phyloP scores from a whole-genome alignment of 1,284 basidiomycete genomes.

The Sanghuangporus baumii region DNA sequence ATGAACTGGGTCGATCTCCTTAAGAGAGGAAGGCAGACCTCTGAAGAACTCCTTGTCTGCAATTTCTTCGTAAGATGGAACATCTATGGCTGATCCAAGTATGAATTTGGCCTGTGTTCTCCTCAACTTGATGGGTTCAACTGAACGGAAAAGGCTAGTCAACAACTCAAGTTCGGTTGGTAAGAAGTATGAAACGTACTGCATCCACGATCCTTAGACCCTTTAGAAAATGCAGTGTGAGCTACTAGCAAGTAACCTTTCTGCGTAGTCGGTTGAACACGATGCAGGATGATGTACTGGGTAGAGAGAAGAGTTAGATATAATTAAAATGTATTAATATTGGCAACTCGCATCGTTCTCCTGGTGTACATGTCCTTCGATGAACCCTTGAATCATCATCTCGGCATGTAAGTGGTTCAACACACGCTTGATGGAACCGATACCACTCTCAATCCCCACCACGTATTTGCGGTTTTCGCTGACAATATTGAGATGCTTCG shows the following conservation, averaged over 20 bases:
- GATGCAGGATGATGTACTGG: conserved; percentile 88
- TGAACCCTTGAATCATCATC: conserved; percentile 78
- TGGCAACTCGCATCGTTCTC: conserved; percentile 73
- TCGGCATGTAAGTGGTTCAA: conserved; percentile 85
- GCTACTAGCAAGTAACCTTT: conserved; percentile 88
- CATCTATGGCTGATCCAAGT: conserved; percentile 69
- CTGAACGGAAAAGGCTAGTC: conserved; percentile 33
- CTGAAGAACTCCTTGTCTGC: conserved; percentile 56
- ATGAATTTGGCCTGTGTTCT: conserved; percentile 77
- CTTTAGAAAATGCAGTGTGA: conserved; percentile 83
- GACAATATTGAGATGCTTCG: conserved; percentile 84
- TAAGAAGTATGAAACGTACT: conserved; percentile 41
- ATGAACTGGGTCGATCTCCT: conserved; percentile 53
- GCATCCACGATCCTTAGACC: conserved; percentile 71
- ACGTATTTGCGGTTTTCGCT: conserved; percentile 78
- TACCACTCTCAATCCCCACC: conserved; percentile 54
- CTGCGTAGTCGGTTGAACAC: conserved; percentile 86
- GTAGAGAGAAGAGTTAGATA: not conserved
- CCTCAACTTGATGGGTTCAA: conserved; percentile 78
- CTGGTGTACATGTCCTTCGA: conserved; percentile 92
- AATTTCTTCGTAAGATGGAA: conserved; percentile 58
- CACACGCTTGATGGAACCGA: conserved; percentile 77
- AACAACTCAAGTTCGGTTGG: not conserved
- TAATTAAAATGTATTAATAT: conserved; percentile 3
- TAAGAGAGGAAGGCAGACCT: conserved; percentile 70